Base-by-base conservation (phyloP, 352 stramenopile genomes). In the Phytophthora crassamura region DNA sequence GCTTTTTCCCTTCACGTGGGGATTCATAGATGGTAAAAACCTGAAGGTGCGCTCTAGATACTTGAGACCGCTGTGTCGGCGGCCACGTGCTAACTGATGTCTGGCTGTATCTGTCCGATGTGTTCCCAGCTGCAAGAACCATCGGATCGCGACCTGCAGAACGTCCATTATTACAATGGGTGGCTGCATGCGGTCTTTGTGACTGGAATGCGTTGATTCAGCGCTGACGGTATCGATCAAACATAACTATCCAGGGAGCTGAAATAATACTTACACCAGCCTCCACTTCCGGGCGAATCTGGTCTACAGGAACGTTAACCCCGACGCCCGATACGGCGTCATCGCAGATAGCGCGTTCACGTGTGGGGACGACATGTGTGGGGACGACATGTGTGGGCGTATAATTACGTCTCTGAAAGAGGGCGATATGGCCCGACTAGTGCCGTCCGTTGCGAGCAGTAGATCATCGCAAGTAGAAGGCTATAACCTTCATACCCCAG, bases 21-120 rank as follows among this genome's bases (percentile, higher is more conserved):
- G 64, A 4, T 63, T 67, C 22, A 40, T 59, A 5, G 64, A 72
- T 18, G 46, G 47, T 5, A 72, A 72, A 34, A 61, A 71, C 56
- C 64, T 34, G 48, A 70, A 42, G 59, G 60, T n/a, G 53, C 39
- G 3, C 40, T 49, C 11, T 64, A 69, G 18, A 65, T n/a, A n/a
- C n/a, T n/a, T n/a, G n/a, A n/a, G n/a, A n/a, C n/a, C n/a, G n/a
- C n/a, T n/a, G n/a, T n/a, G n/a, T n/a, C n/a, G n/a, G n/a, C n/a
- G n/a, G n/a, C n/a, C n/a, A n/a, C n/a, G n/a, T n/a, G n/a, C n/a
- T n/a, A n/a, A n/a, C n/a, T n/a, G n/a, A 69, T 54, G 60, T 51
- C 1, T 69, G 60, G n/a, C n/a, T n/a, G n/a, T n/a, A n/a, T n/a
- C n/a, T n/a, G n/a, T n/a, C n/a, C n/a, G n/a, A n/a, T n/a, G n/a